Percentiles rank a stretch among this genome's conserved stretches.
Evolutionary conservation across 1,139 yeast species (phyloP).

Genomic region (Scheffersomyces titani): DNA sequence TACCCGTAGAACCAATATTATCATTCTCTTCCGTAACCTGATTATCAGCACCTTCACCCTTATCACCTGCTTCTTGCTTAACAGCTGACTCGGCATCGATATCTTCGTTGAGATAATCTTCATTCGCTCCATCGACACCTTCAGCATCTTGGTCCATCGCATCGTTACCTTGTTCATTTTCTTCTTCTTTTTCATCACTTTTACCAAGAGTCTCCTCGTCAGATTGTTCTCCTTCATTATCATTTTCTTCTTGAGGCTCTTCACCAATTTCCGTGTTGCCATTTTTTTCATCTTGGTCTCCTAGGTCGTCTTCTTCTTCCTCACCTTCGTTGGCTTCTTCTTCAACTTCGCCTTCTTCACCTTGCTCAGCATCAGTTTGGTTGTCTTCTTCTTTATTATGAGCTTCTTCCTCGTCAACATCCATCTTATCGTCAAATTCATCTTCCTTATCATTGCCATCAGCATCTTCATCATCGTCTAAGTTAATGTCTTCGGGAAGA

Average conservation of each 20-base stretch:
- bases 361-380: constrained; percentile 20
- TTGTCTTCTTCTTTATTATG: constrained; percentile 20
- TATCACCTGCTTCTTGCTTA: constrained; percentile 69
- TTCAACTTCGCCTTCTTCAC: constrained; percentile 21
- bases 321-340: constrained; percentile 32
- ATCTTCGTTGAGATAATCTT: constrained; percentile 50
- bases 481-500: constrained; percentile 82
- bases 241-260: constrained; percentile 10
- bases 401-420: constrained; percentile 17
- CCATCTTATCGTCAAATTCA: constrained; percentile 32
- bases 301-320: constrained; percentile 19
- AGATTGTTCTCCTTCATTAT: constrained; percentile 12
- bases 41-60: constrained; percentile 78
- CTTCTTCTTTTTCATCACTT: constrained; percentile 25
- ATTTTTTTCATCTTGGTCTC: constrained; percentile 29
- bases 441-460: constrained; percentile 42
- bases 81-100: constrained; percentile 67
- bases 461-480: constrained; percentile 70
- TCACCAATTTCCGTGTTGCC: constrained; percentile 23
- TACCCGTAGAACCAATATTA: constrained; percentile 69
- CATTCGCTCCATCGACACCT: constrained; percentile 51
- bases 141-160: constrained; percentile 32
- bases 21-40: constrained; percentile 67
- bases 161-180: constrained; percentile 25
- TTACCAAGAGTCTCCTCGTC: constrained; percentile 20